These are phyloP conservation scores for Sarocladium kiliense DNA, from an alignment of 2,329 filamentous ascomycete species.

Conservation along the genomic window DNA sequence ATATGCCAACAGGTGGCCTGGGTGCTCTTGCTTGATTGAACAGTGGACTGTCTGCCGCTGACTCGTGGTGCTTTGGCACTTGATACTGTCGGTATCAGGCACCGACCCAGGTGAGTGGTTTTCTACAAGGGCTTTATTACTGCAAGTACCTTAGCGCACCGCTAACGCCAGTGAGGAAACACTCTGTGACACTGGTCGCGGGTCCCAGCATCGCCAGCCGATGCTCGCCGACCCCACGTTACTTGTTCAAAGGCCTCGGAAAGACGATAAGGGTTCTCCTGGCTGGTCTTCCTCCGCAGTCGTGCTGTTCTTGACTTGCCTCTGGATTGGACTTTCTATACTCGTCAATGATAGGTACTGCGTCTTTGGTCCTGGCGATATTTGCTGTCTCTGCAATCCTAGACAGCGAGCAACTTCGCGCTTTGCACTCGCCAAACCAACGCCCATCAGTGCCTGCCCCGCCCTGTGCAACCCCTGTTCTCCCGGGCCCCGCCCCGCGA, in stretches of 20 bases:
- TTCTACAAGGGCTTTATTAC: neutral
- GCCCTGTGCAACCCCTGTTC: neutral
- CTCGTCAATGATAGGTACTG: too few species aligned
- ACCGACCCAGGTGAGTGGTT: conserved; percentile 2
- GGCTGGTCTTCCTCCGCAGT: too few species aligned
- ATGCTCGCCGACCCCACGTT: conserved; percentile 8
- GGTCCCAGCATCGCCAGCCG: conserved; percentile 6
- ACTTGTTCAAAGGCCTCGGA: too few species aligned
- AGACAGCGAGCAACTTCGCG: too few species aligned
- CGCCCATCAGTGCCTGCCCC: neutral
- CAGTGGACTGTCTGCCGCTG: neutral
- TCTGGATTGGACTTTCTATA: too few species aligned
- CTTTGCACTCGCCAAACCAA: too few species aligned
- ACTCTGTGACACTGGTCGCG: neutral
- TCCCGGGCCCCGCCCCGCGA: neutral
- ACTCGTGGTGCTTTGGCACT: neutral
- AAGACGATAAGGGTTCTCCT: too few species aligned
- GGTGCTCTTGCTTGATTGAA: neutral
- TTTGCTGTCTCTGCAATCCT: too few species aligned
- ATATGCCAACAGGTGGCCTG: neutral
- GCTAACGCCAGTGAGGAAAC: neutral
- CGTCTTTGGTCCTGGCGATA: too few species aligned
- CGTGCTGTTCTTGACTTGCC: too few species aligned
- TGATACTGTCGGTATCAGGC: neutral
- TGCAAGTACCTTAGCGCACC: neutral